Evolutionary conservation across 805 yeast genomes (phyloP).

Genomic region (Saccharomycopsis selenospora): DNA sequence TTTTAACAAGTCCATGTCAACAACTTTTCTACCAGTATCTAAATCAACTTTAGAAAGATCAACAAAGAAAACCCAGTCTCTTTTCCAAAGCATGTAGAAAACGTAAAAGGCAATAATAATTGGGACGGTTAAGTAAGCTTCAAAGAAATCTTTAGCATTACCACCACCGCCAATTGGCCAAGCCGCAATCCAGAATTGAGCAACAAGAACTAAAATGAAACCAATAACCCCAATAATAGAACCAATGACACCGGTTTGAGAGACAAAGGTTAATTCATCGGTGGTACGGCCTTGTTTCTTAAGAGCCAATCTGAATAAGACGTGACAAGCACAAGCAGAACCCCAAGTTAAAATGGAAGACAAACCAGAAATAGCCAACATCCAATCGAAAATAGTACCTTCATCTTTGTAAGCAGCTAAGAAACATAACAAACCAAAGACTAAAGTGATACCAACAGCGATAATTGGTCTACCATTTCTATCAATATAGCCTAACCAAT

Average conservation of each 20-base stretch:
- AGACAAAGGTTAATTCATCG: conserved; percentile 57
- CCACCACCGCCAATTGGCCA: conserved; percentile 58
- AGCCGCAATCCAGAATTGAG: conserved; percentile 79
- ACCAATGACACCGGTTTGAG: conserved; percentile 65
- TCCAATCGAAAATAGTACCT: conserved; percentile 55
- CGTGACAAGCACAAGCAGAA: conserved; percentile 50
- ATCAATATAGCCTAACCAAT: conserved; percentile 52
- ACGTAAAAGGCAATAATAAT: conserved; percentile 50
- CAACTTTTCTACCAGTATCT: conserved; percentile 54
- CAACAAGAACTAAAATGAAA: conserved; percentile 53
- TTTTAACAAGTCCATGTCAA: conserved; percentile 45
- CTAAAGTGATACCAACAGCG: conserved; percentile 43
- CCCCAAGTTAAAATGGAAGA: conserved; percentile 60
- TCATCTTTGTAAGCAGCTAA: conserved; percentile 46
- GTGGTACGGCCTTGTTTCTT: conserved; percentile 57
- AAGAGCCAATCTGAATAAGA: conserved; percentile 60
- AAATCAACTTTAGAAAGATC: conserved; percentile 48
- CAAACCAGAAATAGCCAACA: conserved; percentile 56
- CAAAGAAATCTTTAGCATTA: conserved; percentile 55
- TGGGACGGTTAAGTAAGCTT: conserved; percentile 57
- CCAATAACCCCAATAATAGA: conserved; percentile 54
- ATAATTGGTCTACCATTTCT: conserved; percentile 60
- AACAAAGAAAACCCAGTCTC: conserved; percentile 35
- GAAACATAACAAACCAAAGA: conserved; percentile 53
- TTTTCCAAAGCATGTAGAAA: conserved; percentile 50